A percentile compares a stretch with the other conserved stretches of the same genome.
phyloP scores from a whole-genome alignment of 1,139 yeast genomes.

The Yamadazyma sp. region DNA sequence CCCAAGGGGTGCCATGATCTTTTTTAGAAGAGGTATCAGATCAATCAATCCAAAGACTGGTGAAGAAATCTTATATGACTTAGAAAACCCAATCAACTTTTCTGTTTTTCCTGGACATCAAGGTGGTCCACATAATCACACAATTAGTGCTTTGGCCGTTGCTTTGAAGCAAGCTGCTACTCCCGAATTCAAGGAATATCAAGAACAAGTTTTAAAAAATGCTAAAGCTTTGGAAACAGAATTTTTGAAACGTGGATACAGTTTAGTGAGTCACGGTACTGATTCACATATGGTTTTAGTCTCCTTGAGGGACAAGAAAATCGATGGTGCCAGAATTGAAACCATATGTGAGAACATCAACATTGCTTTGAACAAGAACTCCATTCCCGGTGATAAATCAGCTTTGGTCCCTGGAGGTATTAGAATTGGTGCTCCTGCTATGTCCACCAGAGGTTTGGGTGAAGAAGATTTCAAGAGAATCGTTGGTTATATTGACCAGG shows the following conservation, averaged over 20 bases:
- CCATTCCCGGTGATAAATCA: constrained; percentile 97
- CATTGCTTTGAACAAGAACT: constrained; percentile 95
- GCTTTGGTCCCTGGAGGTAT: constrained; percentile 98
- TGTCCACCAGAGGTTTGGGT: constrained; percentile 96
- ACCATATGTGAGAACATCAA: constrained; percentile 91
- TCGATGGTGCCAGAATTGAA: constrained; percentile 98
- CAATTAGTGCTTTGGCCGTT: constrained; percentile 94
- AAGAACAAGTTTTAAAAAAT: constrained; percentile 82
- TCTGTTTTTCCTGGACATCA: constrained; percentile 99
- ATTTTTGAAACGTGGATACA: constrained; percentile 70
- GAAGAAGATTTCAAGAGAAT: constrained; percentile 83
- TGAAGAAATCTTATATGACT: constrained; percentile 81
- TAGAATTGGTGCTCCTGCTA: constrained; percentile 98
- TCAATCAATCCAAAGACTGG: constrained; percentile 89
- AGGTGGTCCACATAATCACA: constrained; percentile 99
- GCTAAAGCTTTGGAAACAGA: constrained; percentile 82
- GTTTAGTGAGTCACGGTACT: constrained; percentile 89
- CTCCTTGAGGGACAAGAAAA: constrained; percentile 81
- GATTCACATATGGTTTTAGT: constrained; percentile 96
- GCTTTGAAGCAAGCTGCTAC: constrained; percentile 93
- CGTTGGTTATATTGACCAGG: constrained; percentile 79
- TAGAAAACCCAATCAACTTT: constrained; percentile 94
- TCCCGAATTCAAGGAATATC: constrained; percentile 91
- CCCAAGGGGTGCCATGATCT: constrained; percentile 99
- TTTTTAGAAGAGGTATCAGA: constrained; percentile 96